Conservation (phyloP, 352 stramenopile genomes). For the Pythium sukuiense region DNA sequence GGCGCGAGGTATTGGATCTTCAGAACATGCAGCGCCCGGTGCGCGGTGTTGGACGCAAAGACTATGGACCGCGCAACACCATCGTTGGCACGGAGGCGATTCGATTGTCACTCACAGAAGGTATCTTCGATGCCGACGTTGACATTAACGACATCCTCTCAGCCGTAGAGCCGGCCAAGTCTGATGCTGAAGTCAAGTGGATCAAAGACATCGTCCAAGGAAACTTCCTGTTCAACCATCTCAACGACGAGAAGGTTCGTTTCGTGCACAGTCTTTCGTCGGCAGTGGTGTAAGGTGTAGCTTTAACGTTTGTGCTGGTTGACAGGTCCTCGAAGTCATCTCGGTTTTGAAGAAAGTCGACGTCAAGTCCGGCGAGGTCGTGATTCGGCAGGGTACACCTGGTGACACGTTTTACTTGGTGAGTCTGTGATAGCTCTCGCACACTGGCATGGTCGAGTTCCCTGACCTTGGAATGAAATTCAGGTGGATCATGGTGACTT, state of each 20-base stretch:
- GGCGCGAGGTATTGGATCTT: constrained; percentile 77
- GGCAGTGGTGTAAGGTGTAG: neutral
- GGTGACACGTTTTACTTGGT: constrained; percentile 95
- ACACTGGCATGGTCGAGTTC: neutral
- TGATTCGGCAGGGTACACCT: constrained; percentile 91
- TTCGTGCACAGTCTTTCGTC: neutral
- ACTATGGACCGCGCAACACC: constrained; percentile 67
- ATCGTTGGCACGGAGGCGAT: constrained; percentile 87
- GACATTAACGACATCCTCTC: constrained; percentile 8
- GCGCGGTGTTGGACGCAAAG: constrained; percentile 58
- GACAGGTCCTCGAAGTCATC: constrained; percentile 82
- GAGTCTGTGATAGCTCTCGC: neutral
- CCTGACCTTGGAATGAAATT: neutral
- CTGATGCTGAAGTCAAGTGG: constrained; percentile 73
- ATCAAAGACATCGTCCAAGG: constrained; percentile 89
- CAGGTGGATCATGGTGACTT: constrained; percentile 79
- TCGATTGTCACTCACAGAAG: constrained; percentile 71
- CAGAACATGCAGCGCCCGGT: constrained; percentile 85
- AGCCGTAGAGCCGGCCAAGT: constrained; percentile 48
- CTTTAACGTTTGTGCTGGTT: neutral
- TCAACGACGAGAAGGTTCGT: constrained; percentile 83
- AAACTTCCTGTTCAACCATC: constrained; percentile 93
- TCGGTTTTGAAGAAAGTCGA: constrained; percentile 82
- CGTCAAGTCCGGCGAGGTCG: constrained; percentile 83
- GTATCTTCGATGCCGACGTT: constrained; percentile 29